Evolutionary conservation across 768 basidiomycete species (phyloP).

Genomic region (Suillus brevipes): DNA sequence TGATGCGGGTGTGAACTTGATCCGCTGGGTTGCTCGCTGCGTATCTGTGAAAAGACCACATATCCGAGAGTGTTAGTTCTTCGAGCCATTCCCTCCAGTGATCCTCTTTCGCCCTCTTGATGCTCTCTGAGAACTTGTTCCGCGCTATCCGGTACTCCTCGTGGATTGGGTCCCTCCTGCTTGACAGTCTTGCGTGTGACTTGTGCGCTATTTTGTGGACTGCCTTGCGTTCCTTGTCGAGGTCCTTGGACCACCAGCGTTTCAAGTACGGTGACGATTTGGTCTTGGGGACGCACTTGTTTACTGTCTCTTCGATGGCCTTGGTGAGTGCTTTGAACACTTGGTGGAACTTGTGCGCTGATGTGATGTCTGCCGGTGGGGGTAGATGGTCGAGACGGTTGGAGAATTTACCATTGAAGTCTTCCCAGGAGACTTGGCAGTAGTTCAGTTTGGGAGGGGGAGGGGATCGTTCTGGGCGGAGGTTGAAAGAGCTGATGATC

Average conservation of each 20-base stretch:
- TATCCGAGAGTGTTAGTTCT: accelerated
- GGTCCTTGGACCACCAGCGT: neutral
- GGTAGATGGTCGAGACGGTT: neutral
- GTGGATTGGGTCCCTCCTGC: neutral
- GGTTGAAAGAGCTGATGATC: neutral
- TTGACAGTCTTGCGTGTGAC: neutral
- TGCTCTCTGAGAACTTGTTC: neutral
- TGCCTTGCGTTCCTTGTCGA: neutral
- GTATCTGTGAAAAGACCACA: neutral
- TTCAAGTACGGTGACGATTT: too few relatives aligned
- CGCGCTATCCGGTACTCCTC: neutral
- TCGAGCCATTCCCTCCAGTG: neutral
- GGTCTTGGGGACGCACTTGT: too few relatives aligned
- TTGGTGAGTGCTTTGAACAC: too few relatives aligned
- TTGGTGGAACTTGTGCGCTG: too few relatives aligned
- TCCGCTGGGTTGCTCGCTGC: neutral
- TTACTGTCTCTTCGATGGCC: too few relatives aligned
- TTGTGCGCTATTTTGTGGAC: neutral
- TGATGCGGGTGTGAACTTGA: neutral
- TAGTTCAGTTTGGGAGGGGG: neutral
- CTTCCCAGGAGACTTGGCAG: neutral
- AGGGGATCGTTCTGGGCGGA: neutral
- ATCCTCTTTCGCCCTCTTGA: neutral
- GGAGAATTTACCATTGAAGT: neutral
- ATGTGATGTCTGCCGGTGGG: too few relatives aligned